A percentile compares a stretch with the other conserved stretches of the same genome.
These are phyloP conservation scores for Nothophytophthora sp. DNA, from an alignment of 352 stramenopile species.

Conservation along the genomic window DNA sequence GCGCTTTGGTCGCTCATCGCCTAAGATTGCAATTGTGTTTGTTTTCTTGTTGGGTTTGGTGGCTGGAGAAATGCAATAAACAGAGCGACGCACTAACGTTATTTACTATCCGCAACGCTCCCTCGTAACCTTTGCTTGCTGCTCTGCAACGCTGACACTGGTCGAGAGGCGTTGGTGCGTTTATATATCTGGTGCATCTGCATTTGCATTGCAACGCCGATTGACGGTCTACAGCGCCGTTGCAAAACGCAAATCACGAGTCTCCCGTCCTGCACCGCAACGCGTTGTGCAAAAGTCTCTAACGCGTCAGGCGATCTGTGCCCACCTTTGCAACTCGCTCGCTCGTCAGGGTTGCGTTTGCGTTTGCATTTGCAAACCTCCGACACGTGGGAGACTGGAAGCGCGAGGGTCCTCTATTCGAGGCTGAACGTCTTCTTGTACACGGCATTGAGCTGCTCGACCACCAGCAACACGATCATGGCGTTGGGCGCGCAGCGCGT, in stretches of 20 bases:
- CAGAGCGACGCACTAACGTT: conserved; percentile 31
- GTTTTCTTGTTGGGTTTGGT: no score
- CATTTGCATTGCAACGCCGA: no score
- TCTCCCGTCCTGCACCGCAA: conserved; percentile 1
- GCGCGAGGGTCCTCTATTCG: conserved; percentile 24
- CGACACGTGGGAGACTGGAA: no score
- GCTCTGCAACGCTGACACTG: conserved; percentile 6
- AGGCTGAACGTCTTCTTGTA: conserved; percentile 83
- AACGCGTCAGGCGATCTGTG: conserved; percentile 17
- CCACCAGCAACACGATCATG: conserved; percentile 99
- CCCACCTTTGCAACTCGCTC: conserved; percentile 3
- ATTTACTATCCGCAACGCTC: conserved; percentile 28
- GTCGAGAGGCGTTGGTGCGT: conserved; percentile 7
- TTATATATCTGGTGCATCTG: conserved; percentile 14
- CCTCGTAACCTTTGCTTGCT: conserved; percentile 8
- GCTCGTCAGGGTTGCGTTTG: no score
- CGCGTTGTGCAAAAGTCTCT: conserved; percentile 24
- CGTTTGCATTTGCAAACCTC: no score
- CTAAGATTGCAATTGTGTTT: no score
- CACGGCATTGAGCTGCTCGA: conserved; percentile 94
- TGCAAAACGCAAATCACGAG: conserved; percentile 15
- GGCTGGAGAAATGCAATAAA: no score
- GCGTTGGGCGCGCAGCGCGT: conserved; percentile 97
- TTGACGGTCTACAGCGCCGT: conserved; percentile 1
- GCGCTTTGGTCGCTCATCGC: no score